A percentile compares a stretch with the other conserved stretches of the same genome.
phyloP scores from a whole-genome alignment of 306 rosid genomes.

The Trifolium fragiferum region DNA sequence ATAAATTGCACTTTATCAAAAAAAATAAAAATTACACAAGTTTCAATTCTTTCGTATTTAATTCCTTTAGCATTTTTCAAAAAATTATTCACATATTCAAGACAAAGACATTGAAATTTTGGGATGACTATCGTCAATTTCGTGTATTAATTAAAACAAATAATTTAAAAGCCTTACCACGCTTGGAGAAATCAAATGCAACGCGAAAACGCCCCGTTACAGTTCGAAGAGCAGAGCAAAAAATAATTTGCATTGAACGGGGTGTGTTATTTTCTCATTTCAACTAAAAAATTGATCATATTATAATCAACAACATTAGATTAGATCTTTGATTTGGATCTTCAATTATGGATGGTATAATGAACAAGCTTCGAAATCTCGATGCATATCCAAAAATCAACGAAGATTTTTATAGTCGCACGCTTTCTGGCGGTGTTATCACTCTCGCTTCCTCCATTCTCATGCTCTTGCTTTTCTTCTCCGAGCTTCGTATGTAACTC shows the following conservation, averaged over 20 bases:
- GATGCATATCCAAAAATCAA: conserved; percentile 98
- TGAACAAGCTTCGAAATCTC: conserved; percentile 84
- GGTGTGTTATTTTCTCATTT: conserved; percentile 47
- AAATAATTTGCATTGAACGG: conserved; percentile 37
- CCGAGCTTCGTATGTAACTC: conserved; percentile 93
- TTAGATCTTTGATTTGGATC: conserved; percentile 28
- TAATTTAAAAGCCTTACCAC: neutral
- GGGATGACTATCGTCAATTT: too few relatives aligned
- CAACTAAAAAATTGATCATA: neutral
- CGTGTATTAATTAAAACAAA: too few relatives aligned
- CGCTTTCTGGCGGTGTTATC: conserved; percentile 96
- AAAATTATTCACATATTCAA: too few relatives aligned
- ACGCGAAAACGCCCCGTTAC: conserved; percentile 45
- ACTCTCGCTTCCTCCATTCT: conserved; percentile 84
- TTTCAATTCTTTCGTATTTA: too few relatives aligned
- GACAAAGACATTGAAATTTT: too few relatives aligned
- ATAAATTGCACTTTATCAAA: too few relatives aligned
- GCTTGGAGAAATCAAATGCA: neutral
- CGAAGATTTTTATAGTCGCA: conserved; percentile 95
- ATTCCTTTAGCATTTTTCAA: too few relatives aligned
- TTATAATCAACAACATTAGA: conserved; percentile 1
- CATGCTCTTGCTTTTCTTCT: conserved; percentile 89
- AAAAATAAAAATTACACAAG: too few relatives aligned
- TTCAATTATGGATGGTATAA: conserved; percentile 66
- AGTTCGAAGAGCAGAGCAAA: conserved; percentile 12